phyloP scores from a whole-genome alignment of 345 rosid species.

The Salix koriyanagi region DNA sequence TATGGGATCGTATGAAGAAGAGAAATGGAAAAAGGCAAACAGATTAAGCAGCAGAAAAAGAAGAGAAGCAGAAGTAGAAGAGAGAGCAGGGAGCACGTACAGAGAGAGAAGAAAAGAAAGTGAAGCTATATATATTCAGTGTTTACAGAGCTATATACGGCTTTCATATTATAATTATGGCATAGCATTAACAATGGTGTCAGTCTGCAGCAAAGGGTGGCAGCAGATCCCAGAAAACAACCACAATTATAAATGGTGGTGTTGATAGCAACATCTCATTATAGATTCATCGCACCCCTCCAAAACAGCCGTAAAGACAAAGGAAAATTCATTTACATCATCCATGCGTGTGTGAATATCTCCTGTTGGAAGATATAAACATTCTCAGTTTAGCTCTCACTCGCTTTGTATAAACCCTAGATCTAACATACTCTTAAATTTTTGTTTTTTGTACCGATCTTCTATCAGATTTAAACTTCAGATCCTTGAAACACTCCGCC shows the following conservation, averaged over 20 bases:
- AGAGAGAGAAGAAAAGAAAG: constrained; percentile 6
- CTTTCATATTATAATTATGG: constrained; percentile 6
- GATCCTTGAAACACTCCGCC: no score
- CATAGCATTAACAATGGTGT: constrained; percentile 26
- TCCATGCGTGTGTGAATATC: neutral
- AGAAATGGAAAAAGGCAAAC: neutral
- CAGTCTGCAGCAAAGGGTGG: constrained; percentile 23
- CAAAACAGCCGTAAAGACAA: constrained; percentile 17
- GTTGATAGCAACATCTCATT: constrained; percentile 27
- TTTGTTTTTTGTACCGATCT: no score
- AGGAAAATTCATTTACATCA: neutral
- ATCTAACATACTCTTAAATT: no score
- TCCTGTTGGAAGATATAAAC: neutral
- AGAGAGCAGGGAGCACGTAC: neutral
- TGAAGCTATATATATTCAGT: neutral
- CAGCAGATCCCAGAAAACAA: constrained; percentile 47
- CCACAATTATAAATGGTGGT: constrained; percentile 23
- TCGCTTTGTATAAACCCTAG: neutral
- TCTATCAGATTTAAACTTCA: no score
- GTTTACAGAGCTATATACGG: neutral
- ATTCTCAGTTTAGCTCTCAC: neutral
- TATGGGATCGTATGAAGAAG: neutral
- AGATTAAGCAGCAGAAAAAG: neutral
- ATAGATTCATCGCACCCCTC: neutral
- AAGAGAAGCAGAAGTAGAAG: constrained; percentile 8